phyloP scores from a whole-genome alignment of 2,329 filamentous ascomycete genomes.

The Zasmidium citrigriseum region DNA sequence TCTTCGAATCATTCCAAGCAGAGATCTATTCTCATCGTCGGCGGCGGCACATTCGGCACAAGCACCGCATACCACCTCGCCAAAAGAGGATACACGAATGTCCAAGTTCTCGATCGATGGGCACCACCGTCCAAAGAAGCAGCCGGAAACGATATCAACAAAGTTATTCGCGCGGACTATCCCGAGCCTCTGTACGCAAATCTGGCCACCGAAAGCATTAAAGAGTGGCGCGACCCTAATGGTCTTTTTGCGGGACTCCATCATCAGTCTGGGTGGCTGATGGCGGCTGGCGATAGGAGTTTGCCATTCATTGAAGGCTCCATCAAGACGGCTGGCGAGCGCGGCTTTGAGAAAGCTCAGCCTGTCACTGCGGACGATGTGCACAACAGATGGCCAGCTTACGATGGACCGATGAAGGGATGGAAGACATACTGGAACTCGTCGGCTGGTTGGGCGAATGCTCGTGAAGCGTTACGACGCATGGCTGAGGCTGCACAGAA shows the following conservation, averaged over 20 bases:
- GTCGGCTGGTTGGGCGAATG: constrained; percentile 26
- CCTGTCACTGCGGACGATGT: constrained; percentile 10
- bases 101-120: constrained; percentile 61
- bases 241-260: constrained; percentile 13
- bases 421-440: constrained; percentile 29
- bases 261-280: constrained; percentile 16
- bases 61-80: constrained; percentile 28
- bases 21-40: constrained; percentile 13
- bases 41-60: constrained; percentile 22
- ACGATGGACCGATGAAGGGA: constrained; percentile 17
- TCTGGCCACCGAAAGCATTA: constrained; percentile 39
- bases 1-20: neutral
- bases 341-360: constrained; percentile 11
- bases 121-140: constrained; percentile 48
- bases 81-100: constrained; percentile 46
- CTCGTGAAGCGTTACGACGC: constrained; percentile 14
- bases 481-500: constrained; percentile 39
- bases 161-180: constrained; percentile 33
- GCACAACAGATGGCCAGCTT: constrained; percentile 15
- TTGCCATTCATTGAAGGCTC: constrained; percentile 15
- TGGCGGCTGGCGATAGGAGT: constrained; percentile 11
- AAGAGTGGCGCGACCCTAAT: constrained; percentile 48
- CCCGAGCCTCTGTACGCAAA: constrained; percentile 25
- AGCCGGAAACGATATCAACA: constrained; percentile 31
- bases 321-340: constrained; percentile 11